Conservation (phyloP, 1,284 basidiomycete species). For the Boletus hoseneyae region DNA sequence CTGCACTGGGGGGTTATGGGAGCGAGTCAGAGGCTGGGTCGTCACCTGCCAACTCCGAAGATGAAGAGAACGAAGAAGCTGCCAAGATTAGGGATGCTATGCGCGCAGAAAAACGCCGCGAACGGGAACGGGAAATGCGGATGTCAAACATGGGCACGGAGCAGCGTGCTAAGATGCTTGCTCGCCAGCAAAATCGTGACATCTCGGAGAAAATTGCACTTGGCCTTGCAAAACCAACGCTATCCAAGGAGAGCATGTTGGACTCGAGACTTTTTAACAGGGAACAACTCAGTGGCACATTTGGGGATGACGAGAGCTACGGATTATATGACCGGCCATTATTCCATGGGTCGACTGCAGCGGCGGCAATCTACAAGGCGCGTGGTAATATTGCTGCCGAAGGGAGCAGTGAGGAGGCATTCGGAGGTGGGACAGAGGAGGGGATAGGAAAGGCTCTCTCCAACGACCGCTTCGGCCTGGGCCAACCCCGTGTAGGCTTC, state of each 20-base stretch:
- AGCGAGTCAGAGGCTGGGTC: slow-evolving; percentile 62
- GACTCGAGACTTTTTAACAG: slow-evolving; percentile 98
- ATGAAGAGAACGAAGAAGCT: slow-evolving; percentile 78
- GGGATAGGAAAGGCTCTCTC: slow-evolving; percentile 87
- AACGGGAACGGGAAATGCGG: slow-evolving; percentile 95
- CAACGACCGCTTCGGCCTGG: slow-evolving; percentile 93
- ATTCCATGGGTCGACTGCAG: slow-evolving; percentile 94
- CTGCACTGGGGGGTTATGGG: slow-evolving; percentile 81
- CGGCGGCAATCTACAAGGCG: slow-evolving; percentile 97
- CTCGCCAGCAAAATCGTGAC: slow-evolving; percentile 95
- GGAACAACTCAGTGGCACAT: slow-evolving; percentile 77
- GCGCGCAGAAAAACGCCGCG: slow-evolving; percentile 86
- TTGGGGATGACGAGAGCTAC: slow-evolving; percentile 92
- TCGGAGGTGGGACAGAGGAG: slow-evolving; percentile 92
- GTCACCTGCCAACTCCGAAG: slow-evolving; percentile 44
- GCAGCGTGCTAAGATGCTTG: slow-evolving; percentile 92
- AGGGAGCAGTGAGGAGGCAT: slow-evolving; percentile 82
- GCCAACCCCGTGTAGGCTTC: slow-evolving; percentile 83
- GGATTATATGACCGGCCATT: slow-evolving; percentile 93
- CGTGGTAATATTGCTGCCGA: slow-evolving; percentile 70
- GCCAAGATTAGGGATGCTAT: slow-evolving; percentile 86
- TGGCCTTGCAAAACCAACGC: slow-evolving; percentile 93
- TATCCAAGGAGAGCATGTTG: slow-evolving; percentile 94
- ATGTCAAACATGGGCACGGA: slow-evolving; percentile 99
- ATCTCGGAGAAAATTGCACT: slow-evolving; percentile 99